A percentile compares a stretch with the other conserved stretches of the same genome.
Conservation (phyloP, 176 grass and related monocot genomes). For the Poa pratensis region DNA sequence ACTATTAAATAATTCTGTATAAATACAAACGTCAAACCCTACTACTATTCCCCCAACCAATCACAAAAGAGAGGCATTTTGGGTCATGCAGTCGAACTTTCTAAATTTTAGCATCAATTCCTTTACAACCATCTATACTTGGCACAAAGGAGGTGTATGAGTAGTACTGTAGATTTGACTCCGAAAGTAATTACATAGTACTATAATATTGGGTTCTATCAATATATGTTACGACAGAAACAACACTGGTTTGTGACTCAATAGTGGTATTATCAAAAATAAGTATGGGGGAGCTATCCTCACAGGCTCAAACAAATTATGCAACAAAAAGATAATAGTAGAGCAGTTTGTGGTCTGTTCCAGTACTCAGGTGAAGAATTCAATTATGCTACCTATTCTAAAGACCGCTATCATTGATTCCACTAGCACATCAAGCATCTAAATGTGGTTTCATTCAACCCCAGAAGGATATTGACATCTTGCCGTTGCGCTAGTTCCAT, state of each 20-base stretch:
- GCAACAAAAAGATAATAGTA: not conserved
- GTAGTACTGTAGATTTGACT: not conserved
- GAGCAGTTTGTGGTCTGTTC: not conserved
- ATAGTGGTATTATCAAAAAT: not conserved
- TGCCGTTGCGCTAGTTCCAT: not conserved
- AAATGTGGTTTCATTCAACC: not conserved
- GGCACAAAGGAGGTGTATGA: not conserved
- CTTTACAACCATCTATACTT: not conserved
- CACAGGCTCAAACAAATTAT: not conserved
- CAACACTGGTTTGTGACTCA: not conserved
- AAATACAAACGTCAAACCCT: not conserved
- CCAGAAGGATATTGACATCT: not conserved
- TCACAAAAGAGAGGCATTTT: not conserved
- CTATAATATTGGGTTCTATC: not conserved
- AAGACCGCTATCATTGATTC: not conserved
- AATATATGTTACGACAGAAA: not conserved
- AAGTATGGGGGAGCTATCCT: not conserved
- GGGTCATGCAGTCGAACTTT: not conserved
- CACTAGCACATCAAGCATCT: not conserved
- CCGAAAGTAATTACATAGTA: not conserved
- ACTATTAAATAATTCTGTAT: constrained; percentile 1
- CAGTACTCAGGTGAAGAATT: not conserved
- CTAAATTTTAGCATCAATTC: not conserved
- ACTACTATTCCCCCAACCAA: not conserved
- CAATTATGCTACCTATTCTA: constrained; percentile 26